phyloP scores from a whole-genome alignment of 2,329 filamentous ascomycete genomes.

The Fusarium keratoplasticum region DNA sequence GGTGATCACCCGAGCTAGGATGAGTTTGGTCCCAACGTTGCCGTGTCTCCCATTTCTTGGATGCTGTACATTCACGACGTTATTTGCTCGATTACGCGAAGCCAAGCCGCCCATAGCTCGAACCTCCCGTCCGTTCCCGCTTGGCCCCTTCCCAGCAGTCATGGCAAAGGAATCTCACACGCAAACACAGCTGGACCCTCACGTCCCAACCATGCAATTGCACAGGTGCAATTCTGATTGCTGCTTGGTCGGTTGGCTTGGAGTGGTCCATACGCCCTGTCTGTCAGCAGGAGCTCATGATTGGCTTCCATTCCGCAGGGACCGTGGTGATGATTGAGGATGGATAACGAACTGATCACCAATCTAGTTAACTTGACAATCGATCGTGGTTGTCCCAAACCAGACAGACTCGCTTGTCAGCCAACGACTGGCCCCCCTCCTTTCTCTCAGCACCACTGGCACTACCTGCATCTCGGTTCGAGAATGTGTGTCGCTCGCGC shows the following conservation, averaged over 20 bases:
- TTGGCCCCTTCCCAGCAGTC: neutral
- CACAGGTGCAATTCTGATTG: neutral
- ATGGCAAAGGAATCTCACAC: neutral
- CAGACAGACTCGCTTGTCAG: neutral
- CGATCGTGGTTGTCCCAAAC: neutral
- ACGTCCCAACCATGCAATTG: neutral
- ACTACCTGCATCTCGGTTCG: neutral
- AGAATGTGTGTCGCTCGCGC: neutral
- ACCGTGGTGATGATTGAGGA: neutral
- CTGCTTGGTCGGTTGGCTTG: neutral
- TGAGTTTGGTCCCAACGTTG: neutral
- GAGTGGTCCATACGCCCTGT: neutral
- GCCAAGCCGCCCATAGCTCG: conserved; percentile 12
- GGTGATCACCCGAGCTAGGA: conserved; percentile 27
- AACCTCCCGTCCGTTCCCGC: neutral
- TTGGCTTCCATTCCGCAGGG: neutral
- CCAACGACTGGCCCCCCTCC: neutral
- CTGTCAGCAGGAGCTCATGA: neutral
- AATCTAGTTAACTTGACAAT: neutral
- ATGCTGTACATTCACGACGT: neutral
- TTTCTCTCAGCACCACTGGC: neutral
- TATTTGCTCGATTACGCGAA: conserved; percentile 29
- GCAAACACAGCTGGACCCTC: neutral
- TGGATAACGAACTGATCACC: neutral
- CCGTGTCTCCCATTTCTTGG: neutral